Evolutionary conservation across 352 stramenopile genomes (phyloP).

Genomic region (Phytophthora ramorum): DNA sequence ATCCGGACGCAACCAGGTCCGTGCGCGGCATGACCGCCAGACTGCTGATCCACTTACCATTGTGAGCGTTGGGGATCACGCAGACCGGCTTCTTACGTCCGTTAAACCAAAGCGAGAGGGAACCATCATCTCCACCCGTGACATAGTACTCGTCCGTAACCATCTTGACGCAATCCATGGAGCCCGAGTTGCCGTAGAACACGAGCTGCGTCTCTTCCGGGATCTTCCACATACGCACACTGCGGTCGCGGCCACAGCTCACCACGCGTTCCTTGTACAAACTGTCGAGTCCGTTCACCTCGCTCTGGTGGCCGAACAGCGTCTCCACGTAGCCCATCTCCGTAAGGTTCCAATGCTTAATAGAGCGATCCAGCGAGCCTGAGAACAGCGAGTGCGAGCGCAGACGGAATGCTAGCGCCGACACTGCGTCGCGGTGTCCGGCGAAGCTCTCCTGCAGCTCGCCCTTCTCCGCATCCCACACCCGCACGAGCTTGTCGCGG

Average conservation of each 20-base stretch:
- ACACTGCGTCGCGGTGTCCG: slow-evolving; percentile 91
- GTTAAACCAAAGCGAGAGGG: slow-evolving; percentile 93
- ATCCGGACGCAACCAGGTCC: too few relatives aligned
- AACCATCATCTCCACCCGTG: slow-evolving; percentile 91
- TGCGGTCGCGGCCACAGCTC: slow-evolving; percentile 38
- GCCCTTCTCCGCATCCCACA: slow-evolving; percentile 86
- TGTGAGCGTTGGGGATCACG: slow-evolving; percentile 87
- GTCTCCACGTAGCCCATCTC: slow-evolving; percentile 89
- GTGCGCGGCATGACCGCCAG: slow-evolving; percentile 72
- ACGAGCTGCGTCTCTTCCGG: slow-evolving; percentile 95
- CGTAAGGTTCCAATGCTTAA: slow-evolving; percentile 49
- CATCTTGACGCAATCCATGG: slow-evolving; percentile 94
- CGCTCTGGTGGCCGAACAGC: too few relatives aligned
- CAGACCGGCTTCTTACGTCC: slow-evolving; percentile 93
- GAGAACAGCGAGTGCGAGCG: slow-evolving; percentile 86
- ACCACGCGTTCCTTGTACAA: background rate
- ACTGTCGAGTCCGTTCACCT: slow-evolving; percentile 67
- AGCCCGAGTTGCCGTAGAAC: slow-evolving; percentile 91
- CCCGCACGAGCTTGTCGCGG: slow-evolving; percentile 91
- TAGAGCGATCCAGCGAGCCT: slow-evolving; percentile 58
- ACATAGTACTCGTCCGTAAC: slow-evolving; percentile 94
- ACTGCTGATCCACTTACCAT: slow-evolving; percentile 91
- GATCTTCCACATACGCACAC: slow-evolving; percentile 96
- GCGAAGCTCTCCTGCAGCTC: slow-evolving; percentile 89
- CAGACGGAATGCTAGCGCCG: slow-evolving; percentile 87